phyloP scores from a whole-genome alignment of 768 basidiomycete genomes.

The Ramaria sp. region DNA sequence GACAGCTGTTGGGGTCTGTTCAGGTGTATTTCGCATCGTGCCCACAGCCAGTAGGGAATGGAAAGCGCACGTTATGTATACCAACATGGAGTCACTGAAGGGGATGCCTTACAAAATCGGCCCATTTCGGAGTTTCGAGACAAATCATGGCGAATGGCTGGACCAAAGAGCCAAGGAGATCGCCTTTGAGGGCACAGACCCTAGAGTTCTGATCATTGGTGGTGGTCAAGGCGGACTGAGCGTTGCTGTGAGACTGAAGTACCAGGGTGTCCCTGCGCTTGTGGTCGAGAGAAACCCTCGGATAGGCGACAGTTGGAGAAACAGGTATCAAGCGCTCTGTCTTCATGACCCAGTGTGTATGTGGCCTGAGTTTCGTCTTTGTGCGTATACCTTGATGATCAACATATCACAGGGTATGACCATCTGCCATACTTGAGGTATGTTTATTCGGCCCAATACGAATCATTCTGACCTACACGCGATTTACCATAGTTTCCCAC shows the following conservation, averaged over 20 bases:
- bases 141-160: constrained; percentile 32
- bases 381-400: background rate
- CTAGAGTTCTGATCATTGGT: constrained; percentile 40
- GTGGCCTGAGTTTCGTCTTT: constrained; percentile 17
- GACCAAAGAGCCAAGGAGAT: constrained; percentile 25
- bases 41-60: constrained; percentile 32
- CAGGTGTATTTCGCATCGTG: constrained; percentile 44
- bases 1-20: constrained; percentile 31
- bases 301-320: constrained; percentile 57
- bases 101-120: constrained; percentile 40
- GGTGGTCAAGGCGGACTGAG: constrained; percentile 46
- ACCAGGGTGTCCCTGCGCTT: constrained; percentile 35
- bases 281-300: constrained; percentile 51
- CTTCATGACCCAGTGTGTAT: constrained; percentile 59
- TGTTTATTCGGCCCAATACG: constrained; percentile 15
- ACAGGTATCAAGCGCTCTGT: constrained; percentile 54
- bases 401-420: constrained; percentile 30
- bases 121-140: constrained; percentile 22
- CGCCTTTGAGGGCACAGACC: constrained; percentile 33
- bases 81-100: constrained; percentile 39
- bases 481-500: constrained; percentile 34
- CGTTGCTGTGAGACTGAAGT: constrained; percentile 48
- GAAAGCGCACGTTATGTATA: constrained; percentile 39
- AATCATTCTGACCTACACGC: background rate
- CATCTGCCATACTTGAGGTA: constrained; percentile 54